These are phyloP conservation scores for Cercospora sojina DNA, from an alignment of 2,329 filamentous ascomycete genomes.

Conservation along the genomic window DNA sequence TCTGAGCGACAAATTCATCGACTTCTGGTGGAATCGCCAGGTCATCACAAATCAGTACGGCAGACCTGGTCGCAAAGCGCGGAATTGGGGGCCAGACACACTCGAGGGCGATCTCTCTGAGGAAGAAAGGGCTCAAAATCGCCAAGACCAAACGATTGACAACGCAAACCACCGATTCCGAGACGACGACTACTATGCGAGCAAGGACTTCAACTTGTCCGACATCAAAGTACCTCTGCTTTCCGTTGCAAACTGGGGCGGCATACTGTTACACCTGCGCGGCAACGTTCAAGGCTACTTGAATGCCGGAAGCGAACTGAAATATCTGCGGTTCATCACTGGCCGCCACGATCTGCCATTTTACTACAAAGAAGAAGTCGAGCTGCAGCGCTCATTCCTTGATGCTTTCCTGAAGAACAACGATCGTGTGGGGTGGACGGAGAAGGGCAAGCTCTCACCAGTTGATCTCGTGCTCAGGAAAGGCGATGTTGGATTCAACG, in stretches of 20 bases:
- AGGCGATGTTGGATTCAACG: conserved; percentile 66
- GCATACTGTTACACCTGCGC: conserved; percentile 66
- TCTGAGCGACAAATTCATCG: conserved; percentile 46
- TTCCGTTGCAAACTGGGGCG: conserved; percentile 69
- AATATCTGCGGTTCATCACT: conserved; percentile 68
- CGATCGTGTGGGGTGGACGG: conserved; percentile 61
- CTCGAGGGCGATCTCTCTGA: conserved; percentile 59
- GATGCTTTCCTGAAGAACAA: conserved; percentile 70
- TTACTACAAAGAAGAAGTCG: conserved; percentile 68
- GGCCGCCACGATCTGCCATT: conserved; percentile 71
- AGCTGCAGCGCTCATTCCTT: conserved; percentile 65
- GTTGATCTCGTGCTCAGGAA: conserved; percentile 64
- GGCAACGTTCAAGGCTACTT: conserved; percentile 67
- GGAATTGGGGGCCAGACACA: conserved; percentile 55
- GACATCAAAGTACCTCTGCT: conserved; percentile 68
- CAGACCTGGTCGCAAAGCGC: conserved; percentile 42
- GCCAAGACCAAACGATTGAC: conserved; percentile 44
- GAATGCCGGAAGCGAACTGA: conserved; percentile 63
- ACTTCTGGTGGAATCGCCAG: conserved; percentile 67
- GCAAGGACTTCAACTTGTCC: conserved; percentile 62
- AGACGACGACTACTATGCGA: conserved; percentile 64
- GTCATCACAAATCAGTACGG: conserved; percentile 70
- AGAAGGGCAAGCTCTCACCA: conserved; percentile 57
- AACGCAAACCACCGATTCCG: conserved; percentile 56
- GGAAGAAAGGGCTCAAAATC: conserved; percentile 52